Evolutionary conservation across 2,329 filamentous ascomycete genomes (phyloP).

Genomic region (Fusarium verticillioides): DNA sequence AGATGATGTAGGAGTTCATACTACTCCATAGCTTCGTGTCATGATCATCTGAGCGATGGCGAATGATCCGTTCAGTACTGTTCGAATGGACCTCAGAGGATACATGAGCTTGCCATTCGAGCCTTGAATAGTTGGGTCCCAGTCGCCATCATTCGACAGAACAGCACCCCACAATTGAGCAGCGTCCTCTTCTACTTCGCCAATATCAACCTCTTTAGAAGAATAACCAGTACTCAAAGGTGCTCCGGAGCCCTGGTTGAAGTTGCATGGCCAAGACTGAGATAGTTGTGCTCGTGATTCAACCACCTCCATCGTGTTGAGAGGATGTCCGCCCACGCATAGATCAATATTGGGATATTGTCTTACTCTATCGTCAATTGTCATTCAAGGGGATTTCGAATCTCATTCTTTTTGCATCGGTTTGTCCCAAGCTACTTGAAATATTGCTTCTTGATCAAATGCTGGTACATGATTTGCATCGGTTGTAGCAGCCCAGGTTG

Average conservation of each 20-base stretch:
- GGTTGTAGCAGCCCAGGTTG: background rate
- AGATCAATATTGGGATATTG: background rate
- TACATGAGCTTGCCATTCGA: background rate
- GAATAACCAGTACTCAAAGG: too few species aligned
- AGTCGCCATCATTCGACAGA: background rate
- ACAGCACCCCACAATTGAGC: background rate
- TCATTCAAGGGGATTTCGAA: background rate
- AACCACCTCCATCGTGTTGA: background rate
- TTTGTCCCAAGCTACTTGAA: background rate
- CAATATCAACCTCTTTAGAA: background rate
- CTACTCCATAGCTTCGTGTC: background rate
- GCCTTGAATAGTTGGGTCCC: background rate
- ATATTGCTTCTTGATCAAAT: background rate
- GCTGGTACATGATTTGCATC: background rate
- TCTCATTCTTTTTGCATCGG: background rate
- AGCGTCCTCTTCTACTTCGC: background rate
- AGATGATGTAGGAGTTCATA: background rate
- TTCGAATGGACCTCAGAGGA: rapidly evolving
- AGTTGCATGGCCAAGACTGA: background rate
- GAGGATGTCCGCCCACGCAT: background rate
- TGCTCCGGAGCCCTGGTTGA: background rate
- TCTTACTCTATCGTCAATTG: background rate
- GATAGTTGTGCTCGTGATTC: background rate
- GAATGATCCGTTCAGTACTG: background rate
- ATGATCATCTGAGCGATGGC: background rate